These are phyloP conservation scores for Cercospora brassicicola DNA, from an alignment of 2,329 filamentous ascomycete genomes.

Conservation along the genomic window DNA sequence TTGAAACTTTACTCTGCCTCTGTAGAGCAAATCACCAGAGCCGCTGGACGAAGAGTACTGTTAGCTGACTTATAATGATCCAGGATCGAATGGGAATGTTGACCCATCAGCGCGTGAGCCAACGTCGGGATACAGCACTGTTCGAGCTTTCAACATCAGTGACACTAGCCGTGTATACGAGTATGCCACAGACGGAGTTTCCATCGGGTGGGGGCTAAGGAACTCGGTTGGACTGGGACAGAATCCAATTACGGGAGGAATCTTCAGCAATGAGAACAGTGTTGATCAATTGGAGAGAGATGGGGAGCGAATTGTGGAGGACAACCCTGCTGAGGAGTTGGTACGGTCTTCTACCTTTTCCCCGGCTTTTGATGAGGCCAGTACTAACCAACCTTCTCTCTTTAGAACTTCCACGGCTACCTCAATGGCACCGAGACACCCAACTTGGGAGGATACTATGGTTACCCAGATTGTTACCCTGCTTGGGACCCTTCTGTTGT, in stretches of 20 bases:
- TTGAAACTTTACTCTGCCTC: too few relatives aligned
- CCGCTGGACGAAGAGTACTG: too few relatives aligned
- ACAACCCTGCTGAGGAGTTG: slow-evolving; percentile 73
- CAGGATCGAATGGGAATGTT: too few relatives aligned
- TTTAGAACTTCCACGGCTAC: slow-evolving; percentile 66
- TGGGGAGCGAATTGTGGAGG: slow-evolving; percentile 44
- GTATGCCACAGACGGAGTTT: slow-evolving; percentile 52
- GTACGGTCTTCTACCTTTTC: background rate
- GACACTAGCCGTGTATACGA: slow-evolving; percentile 46
- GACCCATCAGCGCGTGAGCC: slow-evolving; percentile 23
- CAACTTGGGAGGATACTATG: slow-evolving; percentile 60
- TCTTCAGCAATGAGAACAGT: slow-evolving; percentile 67
- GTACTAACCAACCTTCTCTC: background rate
- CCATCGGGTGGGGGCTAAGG: slow-evolving; percentile 65
- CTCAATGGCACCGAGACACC: slow-evolving; percentile 51
- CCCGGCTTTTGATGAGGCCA: background rate
- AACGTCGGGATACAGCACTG: slow-evolving; percentile 62
- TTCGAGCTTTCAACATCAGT: slow-evolving; percentile 61
- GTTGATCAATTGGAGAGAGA: slow-evolving; percentile 58
- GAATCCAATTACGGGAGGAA: slow-evolving; percentile 53
- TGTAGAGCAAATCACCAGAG: too few relatives aligned
- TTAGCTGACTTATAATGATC: too few relatives aligned
- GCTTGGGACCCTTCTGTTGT: slow-evolving; percentile 60
- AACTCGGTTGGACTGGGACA: slow-evolving; percentile 71
- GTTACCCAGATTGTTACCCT: slow-evolving; percentile 69